Evolutionary conservation across 495 filamentous ascomycete genomes (phyloP).

Genomic region (Melanomma pulvis-pyrius): DNA sequence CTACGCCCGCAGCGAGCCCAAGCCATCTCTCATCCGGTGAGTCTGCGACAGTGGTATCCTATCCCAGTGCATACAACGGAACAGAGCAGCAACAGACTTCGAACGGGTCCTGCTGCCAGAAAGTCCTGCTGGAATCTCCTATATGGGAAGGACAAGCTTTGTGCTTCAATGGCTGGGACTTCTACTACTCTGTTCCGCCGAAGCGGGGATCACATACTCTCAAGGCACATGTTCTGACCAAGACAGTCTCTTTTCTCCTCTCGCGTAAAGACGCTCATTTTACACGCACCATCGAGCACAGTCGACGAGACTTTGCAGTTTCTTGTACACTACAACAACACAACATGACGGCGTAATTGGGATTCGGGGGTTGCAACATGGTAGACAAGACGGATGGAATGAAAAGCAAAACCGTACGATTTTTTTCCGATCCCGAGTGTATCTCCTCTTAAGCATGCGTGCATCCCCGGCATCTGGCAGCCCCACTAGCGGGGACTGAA

Average conservation of each 20-base stretch:
- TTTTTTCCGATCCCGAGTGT: not conserved
- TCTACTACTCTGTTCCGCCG: not conserved
- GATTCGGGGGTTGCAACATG: not conserved
- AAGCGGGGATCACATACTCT: not conserved
- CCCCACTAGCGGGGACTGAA: constrained; percentile 3
- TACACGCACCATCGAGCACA: not conserved
- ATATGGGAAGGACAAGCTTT: too few relatives aligned
- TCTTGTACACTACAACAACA: constrained; percentile 9
- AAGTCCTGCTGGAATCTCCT: too few relatives aligned
- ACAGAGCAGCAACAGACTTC: too few relatives aligned
- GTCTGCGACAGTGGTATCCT: not conserved
- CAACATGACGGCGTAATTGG: constrained; percentile 14
- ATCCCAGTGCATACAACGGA: too few relatives aligned
- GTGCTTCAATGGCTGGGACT: not conserved
- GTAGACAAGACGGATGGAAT: not conserved
- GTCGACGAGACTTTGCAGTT: not conserved
- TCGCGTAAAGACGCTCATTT: constrained; percentile 36
- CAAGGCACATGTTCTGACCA: constrained; percentile 1
- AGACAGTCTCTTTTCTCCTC: constrained; percentile 47
- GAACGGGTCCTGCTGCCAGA: too few relatives aligned
- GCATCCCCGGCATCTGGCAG: constrained; percentile 1
- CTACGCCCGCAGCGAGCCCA: constrained; percentile 89
- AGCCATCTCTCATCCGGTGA: constrained; percentile 90
- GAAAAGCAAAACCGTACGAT: not conserved
- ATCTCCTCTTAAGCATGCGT: constrained; percentile 25